Percentiles rank a stretch among this genome's conserved stretches.
Evolutionary conservation across 106 monocot genomes (phyloP).

Genomic region (Hemerocallis citrina): DNA sequence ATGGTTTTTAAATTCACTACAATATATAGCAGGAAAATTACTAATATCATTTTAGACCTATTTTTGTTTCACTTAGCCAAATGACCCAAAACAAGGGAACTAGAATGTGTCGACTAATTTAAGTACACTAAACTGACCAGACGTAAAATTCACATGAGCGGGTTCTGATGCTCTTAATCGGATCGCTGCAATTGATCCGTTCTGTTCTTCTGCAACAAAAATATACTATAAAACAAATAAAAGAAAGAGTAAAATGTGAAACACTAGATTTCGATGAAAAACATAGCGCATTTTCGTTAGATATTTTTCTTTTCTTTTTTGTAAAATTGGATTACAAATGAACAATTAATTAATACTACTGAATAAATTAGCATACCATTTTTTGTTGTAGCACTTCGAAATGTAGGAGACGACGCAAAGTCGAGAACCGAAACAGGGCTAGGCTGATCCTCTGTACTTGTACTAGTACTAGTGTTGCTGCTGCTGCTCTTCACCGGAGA

Average conservation of each 20-base stretch:
- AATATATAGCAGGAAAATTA: no score
- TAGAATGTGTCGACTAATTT: no score
- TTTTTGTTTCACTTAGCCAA: no score
- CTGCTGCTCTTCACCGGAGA: conserved; percentile 2
- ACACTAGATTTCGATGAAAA: no score
- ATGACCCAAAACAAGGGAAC: no score
- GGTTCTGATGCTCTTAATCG: conserved; percentile 23
- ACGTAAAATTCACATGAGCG: conserved; percentile 5
- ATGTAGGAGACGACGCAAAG: conserved; percentile 30
- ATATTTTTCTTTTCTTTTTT: no score
- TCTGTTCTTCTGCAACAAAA: conserved; percentile 10
- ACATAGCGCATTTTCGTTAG: no score
- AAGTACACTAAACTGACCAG: conserved; percentile 10
- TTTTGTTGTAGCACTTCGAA: conserved; percentile 3
- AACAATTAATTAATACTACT: background rate
- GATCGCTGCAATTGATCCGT: background rate
- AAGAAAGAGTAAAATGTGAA: background rate
- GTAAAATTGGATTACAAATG: no score
- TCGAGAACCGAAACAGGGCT: conserved; percentile 71
- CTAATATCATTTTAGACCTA: no score
- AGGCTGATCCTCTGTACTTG: conserved; percentile 32
- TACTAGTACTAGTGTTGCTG: conserved; percentile 1
- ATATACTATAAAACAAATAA: background rate
- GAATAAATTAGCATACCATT: no score
- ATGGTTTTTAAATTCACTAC: background rate